Evolutionary conservation across 1,284 basidiomycete species (phyloP).

Genomic region (Cutaneotrichosporon sp.): DNA sequence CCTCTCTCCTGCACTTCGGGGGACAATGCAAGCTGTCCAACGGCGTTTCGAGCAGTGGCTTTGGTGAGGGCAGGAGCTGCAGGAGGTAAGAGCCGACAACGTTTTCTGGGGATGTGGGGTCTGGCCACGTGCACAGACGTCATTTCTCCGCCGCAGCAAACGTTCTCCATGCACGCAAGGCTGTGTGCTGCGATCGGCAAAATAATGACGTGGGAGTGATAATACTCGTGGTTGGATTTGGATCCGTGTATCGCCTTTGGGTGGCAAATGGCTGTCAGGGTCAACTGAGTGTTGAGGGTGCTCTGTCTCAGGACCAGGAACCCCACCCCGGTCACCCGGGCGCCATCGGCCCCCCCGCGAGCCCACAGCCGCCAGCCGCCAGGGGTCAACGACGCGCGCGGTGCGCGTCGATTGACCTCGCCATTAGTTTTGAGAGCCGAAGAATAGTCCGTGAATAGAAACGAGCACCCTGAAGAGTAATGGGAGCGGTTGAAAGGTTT

Average conservation of each 20-base stretch:
- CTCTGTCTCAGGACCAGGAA: neutral
- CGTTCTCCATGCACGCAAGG: no score
- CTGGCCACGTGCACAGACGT: neutral
- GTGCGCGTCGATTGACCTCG: no score
- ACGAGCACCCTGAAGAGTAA: no score
- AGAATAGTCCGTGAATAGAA: no score
- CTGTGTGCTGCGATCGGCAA: no score
- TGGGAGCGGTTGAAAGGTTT: no score
- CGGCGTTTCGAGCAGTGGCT: neutral
- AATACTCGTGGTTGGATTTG: neutral
- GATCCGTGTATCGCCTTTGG: neutral
- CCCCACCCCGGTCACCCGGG: no score
- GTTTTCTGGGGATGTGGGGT: neutral
- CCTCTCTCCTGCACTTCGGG: no score
- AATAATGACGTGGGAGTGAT: neutral
- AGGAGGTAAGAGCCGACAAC: neutral
- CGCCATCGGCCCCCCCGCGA: no score
- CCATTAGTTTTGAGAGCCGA: no score
- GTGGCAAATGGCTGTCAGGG: neutral
- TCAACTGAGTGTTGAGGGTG: neutral
- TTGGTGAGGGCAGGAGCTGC: neutral
- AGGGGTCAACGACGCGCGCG: no score
- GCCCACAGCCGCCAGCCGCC: no score
- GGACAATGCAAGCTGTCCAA: neutral
- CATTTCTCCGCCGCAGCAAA: neutral